Evolutionary conservation across 23 red algal genomes (phyloP).

Genomic region (Agarophyton chilense): DNA sequence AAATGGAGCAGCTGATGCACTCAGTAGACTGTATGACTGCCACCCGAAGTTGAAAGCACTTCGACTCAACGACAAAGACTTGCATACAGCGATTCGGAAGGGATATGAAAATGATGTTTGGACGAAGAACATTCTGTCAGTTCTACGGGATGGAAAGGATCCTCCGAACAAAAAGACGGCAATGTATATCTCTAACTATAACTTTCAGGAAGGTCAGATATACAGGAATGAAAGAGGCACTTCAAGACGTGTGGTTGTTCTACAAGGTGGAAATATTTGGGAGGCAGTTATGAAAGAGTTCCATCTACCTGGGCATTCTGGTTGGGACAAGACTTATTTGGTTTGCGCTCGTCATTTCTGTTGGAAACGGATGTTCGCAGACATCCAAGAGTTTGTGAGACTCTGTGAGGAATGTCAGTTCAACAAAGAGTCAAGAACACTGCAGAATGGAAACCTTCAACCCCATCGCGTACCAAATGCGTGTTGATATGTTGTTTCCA

Average conservation of each 20-base stretch:
- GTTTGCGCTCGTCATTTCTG: slow-evolving; percentile 30
- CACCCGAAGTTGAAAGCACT: neutral
- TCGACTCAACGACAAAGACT: neutral
- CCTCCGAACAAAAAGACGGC: neutral
- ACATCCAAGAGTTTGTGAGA: slow-evolving; percentile 22
- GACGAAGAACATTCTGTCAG: neutral
- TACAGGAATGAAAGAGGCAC: slow-evolving; percentile 25
- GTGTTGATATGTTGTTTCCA: slow-evolving; percentile 24
- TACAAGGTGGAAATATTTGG: neutral
- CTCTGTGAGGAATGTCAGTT: neutral
- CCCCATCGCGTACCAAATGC: slow-evolving; percentile 16
- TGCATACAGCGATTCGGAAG: slow-evolving; percentile 6
- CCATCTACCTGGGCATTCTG: slow-evolving; percentile 18
- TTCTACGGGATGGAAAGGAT: slow-evolving; percentile 2
- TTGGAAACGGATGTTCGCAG: slow-evolving; percentile 41
- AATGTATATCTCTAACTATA: slow-evolving; percentile 28
- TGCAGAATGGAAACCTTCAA: slow-evolving; percentile 30
- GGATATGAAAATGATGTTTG: slow-evolving; percentile 5
- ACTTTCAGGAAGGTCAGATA: slow-evolving; percentile 1
- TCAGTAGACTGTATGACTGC: slow-evolving; percentile 6
- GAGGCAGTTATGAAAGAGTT: neutral
- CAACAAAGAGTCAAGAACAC: slow-evolving; percentile 16
- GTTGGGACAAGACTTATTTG: slow-evolving; percentile 42
- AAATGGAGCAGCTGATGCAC: slow-evolving; percentile 36
- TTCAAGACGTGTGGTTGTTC: neutral